phyloP scores from a whole-genome alignment of 2,329 filamentous ascomycete genomes.

The Ascochyta lentis region DNA sequence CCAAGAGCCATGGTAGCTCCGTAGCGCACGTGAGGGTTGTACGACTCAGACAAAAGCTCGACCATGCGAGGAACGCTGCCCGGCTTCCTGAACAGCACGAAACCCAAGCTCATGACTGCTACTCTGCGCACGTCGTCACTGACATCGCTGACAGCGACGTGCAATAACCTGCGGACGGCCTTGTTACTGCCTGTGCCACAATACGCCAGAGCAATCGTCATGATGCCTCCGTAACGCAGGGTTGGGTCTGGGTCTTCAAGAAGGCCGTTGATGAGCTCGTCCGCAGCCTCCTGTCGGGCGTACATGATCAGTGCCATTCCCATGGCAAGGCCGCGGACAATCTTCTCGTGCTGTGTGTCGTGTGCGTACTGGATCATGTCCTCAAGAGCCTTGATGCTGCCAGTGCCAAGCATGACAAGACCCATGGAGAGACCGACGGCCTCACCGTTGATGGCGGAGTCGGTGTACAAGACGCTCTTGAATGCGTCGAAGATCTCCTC shows the following conservation, averaged over 20 bases:
- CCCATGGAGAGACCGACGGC: slow-evolving; percentile 96
- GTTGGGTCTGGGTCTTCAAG: slow-evolving; percentile 93
- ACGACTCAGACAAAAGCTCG: slow-evolving; percentile 95
- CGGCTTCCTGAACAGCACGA: slow-evolving; percentile 97
- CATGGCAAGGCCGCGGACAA: slow-evolving; percentile 90
- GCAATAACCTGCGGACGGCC: slow-evolving; percentile 92
- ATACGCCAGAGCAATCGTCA: slow-evolving; percentile 98
- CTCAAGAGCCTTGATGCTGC: slow-evolving; percentile 88
- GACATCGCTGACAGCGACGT: slow-evolving; percentile 96
- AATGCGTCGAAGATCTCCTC: slow-evolving; percentile 91
- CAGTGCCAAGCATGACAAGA: slow-evolving; percentile 97
- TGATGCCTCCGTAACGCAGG: slow-evolving; percentile 93
- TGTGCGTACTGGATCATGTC: slow-evolving; percentile 98
- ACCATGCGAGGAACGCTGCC: slow-evolving; percentile 98
- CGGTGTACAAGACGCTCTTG: slow-evolving; percentile 85
- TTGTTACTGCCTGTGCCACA: slow-evolving; percentile 98
- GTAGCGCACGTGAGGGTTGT: slow-evolving; percentile 98
- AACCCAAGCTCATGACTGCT: slow-evolving; percentile 96
- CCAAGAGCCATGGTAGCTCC: slow-evolving; percentile 98
- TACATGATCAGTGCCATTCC: slow-evolving; percentile 99
- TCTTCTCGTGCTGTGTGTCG: slow-evolving; percentile 98
- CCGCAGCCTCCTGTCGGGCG: slow-evolving; percentile 89
- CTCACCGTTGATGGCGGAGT: slow-evolving; percentile 96
- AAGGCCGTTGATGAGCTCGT: slow-evolving; percentile 91
- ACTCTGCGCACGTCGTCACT: slow-evolving; percentile 96